Evolutionary conservation across 83 land plant species (phyloP).

Genomic region (Thuja plicata): DNA sequence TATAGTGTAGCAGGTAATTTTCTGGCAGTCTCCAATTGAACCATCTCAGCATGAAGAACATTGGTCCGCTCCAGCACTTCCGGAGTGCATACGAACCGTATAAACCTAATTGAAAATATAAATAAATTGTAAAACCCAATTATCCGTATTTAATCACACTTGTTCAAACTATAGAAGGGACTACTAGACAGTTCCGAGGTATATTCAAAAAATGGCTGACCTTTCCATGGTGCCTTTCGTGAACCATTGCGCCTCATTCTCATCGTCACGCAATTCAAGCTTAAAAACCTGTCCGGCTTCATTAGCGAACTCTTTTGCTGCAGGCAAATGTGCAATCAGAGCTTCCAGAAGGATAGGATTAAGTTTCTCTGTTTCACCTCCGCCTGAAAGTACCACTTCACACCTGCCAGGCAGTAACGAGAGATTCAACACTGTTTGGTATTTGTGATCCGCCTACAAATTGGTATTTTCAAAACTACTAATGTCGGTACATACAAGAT

Average conservation of each 20-base stretch:
- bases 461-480: not conserved
- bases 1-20: slow-evolving; percentile 14
- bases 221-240: slow-evolving; percentile 87
- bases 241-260: slow-evolving; percentile 59
- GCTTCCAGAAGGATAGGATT: slow-evolving; percentile 73
- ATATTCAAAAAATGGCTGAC: slow-evolving; percentile 22
- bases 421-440: not conserved
- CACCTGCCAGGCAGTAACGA: slow-evolving; percentile 41
- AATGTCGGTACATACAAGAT: not conserved
- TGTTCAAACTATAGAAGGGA: not conserved
- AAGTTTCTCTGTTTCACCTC: slow-evolving; percentile 72
- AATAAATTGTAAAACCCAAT: not conserved
- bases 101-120: slow-evolving; percentile 50
- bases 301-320: slow-evolving; percentile 67
- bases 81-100: slow-evolving; percentile 75
- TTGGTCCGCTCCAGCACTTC: slow-evolving; percentile 69
- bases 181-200: not conserved
- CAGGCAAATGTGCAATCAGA: slow-evolving; percentile 68
- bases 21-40: slow-evolving; percentile 68
- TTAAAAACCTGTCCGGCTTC: slow-evolving; percentile 45
- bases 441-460: not conserved
- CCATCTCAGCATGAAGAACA: slow-evolving; percentile 70
- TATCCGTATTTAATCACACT: not conserved
- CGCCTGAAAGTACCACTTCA: slow-evolving; percentile 65
- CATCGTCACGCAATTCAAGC: slow-evolving; percentile 45